Evolutionary conservation across 257 asterid species (phyloP).

Genomic region (Solanum peruvianum): DNA sequence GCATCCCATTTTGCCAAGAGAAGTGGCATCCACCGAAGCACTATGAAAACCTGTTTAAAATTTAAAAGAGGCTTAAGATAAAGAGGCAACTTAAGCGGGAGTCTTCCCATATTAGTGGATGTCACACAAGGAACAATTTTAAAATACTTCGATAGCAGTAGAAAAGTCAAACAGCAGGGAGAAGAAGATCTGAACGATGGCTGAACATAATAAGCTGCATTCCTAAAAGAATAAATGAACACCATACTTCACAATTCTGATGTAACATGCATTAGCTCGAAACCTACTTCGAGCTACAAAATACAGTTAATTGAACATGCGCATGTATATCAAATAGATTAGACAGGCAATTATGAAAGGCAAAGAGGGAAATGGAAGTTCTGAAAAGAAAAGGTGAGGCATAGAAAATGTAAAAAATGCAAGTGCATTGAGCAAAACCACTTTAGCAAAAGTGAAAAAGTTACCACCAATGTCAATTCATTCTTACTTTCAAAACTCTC

Average conservation of each 20-base stretch:
- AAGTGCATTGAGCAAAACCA: neutral
- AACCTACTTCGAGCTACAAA: neutral
- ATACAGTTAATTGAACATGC: neutral
- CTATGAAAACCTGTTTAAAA: slow-evolving; percentile 25
- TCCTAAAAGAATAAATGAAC: neutral
- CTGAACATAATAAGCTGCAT: neutral
- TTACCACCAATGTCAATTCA: neutral
- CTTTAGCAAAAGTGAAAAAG: neutral
- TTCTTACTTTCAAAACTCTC: neutral
- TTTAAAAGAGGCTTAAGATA: neutral
- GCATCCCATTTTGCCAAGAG: slow-evolving; percentile 27
- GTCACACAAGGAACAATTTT: neutral
- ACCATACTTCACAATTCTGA: neutral
- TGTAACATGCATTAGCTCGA: neutral
- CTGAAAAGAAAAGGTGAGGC: neutral
- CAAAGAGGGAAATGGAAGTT: neutral
- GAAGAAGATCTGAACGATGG: neutral
- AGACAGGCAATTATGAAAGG: neutral
- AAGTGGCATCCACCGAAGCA: slow-evolving; percentile 19
- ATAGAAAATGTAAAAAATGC: neutral
- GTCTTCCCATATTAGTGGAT: neutral
- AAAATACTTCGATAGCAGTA: neutral
- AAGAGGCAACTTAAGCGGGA: neutral
- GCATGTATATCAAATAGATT: neutral
- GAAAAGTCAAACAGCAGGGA: neutral